phyloP scores from a whole-genome alignment of 345 rosid genomes.

The Brassica juncea region DNA sequence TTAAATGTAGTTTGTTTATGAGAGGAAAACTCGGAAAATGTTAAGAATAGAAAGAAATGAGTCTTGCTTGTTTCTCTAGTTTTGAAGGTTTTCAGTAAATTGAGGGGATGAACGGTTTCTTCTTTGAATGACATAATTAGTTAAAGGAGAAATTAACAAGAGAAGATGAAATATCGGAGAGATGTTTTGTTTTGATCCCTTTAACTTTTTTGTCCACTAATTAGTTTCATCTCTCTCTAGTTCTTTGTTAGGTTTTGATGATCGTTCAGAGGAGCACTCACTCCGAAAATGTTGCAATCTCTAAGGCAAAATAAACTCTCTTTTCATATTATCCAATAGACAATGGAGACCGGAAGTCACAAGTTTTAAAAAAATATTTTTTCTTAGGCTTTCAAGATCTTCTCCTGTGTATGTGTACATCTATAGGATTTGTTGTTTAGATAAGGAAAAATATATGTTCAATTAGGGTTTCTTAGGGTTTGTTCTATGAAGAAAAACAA shows the following conservation, averaged over 20 bases:
- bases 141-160: constrained; percentile 14
- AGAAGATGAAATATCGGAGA: constrained; percentile 43
- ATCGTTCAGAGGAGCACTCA: constrained; percentile 23
- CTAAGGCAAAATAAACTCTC: constrained; percentile 12
- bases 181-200: constrained; percentile 20
- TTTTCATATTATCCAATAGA: constrained; percentile 12
- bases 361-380: neutral
- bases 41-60: constrained; percentile 39
- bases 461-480: neutral
- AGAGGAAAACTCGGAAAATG: constrained; percentile 25
- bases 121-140: constrained; percentile 37
- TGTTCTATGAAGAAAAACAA: constrained; percentile 23
- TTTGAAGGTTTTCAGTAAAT: constrained; percentile 42
- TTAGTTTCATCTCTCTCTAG: constrained; percentile 26
- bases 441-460: neutral
- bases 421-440: constrained; percentile 30
- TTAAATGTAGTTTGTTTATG: constrained; percentile 1
- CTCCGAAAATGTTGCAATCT: constrained; percentile 35
- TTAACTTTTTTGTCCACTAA: constrained; percentile 31
- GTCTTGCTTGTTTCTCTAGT: constrained; percentile 46
- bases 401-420: constrained; percentile 31
- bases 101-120: constrained; percentile 49
- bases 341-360: constrained; percentile 16
- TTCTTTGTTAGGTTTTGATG: constrained; percentile 33
- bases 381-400: neutral